Base-by-base conservation (phyloP, 352 stramenopile species). In the Thraustochytrium sp. region DNA sequence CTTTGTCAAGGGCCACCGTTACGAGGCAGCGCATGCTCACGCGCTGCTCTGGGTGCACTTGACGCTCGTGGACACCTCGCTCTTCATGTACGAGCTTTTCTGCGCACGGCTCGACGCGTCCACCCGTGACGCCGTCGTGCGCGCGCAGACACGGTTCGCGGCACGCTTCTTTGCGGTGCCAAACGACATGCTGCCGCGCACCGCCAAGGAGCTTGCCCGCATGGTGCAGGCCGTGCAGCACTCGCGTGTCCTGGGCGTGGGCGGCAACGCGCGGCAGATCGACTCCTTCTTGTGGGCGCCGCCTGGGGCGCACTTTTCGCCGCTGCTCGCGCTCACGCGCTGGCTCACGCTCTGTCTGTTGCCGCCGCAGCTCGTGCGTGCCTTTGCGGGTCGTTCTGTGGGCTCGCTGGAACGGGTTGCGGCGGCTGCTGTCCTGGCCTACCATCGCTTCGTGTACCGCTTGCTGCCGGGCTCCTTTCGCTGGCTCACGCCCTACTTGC, bases 61-160 rank as follows among this genome's bases (percentile, higher is more conserved):
- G 59, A 84, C 75, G 1, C 61, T 84, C 8, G 36, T 73, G 40
- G 75, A 84, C 0, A 34, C 26, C 18, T 64, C 55, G n/a, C 9
- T 84, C 5, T 56, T 76, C 55, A 84, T 85, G 16, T 84, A 68
- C 38, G 75, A 84, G 59, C 38, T 84, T 29, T 84, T 54, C 13
- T 23, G 49, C n/a, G 8, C 13, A n/a, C 29, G 75, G 1, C 75
- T 84, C 4, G 31, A 5, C 31, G 23, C 21, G 26, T 29, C 8
- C 13, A 31, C 3, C 3, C 85, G 84, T 0, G 56, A 83, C 37
- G 38, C 21, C 36, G 63, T 84, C 36, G 26, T 84, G 34, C 16
- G 23, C 18, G 31, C n/a, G 8, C 74, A 38, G 5, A 54, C 74
- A 16, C 31, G 34, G 13, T 84, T 84, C 26, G 61, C 37, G 38